Evolutionary conservation across 176 grass and related monocot genomes (phyloP).

Genomic region (Luzula sylvatica): DNA sequence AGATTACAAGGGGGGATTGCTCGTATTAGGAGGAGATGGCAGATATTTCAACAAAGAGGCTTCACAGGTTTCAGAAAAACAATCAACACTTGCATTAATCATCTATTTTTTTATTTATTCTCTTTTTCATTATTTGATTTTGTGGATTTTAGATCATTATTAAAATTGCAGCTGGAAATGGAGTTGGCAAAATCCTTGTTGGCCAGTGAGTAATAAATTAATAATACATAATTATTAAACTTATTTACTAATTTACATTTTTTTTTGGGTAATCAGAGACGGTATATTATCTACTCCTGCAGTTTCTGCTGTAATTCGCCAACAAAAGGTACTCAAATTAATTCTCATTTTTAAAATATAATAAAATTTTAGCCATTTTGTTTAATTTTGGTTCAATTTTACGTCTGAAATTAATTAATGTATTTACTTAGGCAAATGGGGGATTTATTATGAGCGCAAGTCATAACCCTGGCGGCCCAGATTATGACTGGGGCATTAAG

Average conservation of each 20-base stretch:
- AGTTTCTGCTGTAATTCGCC: constrained; percentile 85
- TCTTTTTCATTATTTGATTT: constrained; percentile 19
- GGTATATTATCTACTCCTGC: constrained; percentile 81
- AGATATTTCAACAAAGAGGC: constrained; percentile 78
- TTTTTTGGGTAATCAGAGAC: constrained; percentile 29
- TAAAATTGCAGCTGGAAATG: constrained; percentile 85
- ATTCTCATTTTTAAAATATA: constrained; percentile 3
- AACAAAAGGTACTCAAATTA: constrained; percentile 41
- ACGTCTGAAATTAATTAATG: too few relatives aligned
- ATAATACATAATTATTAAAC: constrained; percentile 7
- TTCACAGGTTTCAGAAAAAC: constrained; percentile 37
- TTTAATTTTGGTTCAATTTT: constrained; percentile 1
- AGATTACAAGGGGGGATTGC: constrained; percentile 62
- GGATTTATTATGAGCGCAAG: constrained; percentile 96
- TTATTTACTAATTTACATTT: constrained; percentile 18
- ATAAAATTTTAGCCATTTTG: background rate
- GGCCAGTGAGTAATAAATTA: constrained; percentile 38
- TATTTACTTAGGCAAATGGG: constrained; percentile 57
- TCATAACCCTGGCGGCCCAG: constrained; percentile 85
- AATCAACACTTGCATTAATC: background rate
- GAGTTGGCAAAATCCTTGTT: constrained; percentile 69
- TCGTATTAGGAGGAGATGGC: constrained; percentile 82
- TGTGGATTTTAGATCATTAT: constrained; percentile 51
- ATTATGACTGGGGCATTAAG: constrained; percentile 94
- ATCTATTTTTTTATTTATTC: background rate